Percentiles rank a stretch among this genome's conserved stretches.
phyloP scores from a whole-genome alignment of 78 protist genomes.

The Isochrysis galbana region DNA sequence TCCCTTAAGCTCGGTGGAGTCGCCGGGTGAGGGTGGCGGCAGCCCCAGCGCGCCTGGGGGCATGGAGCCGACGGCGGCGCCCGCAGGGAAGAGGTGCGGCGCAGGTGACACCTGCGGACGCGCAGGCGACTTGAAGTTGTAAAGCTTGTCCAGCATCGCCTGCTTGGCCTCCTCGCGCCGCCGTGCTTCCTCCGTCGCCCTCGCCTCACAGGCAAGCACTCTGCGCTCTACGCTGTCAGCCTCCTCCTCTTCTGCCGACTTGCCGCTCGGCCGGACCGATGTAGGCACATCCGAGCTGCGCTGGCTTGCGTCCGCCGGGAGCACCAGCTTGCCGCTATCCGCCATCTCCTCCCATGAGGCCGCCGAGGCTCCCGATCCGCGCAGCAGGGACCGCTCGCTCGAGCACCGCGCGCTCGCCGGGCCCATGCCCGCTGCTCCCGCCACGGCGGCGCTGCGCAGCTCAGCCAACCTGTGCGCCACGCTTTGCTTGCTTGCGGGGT shows the following conservation, averaged over 20 bases:
- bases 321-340: not conserved
- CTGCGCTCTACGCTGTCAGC: not conserved
- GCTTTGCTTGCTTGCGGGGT: too few species aligned
- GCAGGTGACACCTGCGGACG: too few species aligned
- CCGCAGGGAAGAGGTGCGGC: too few species aligned
- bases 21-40: too few species aligned
- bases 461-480: not conserved
- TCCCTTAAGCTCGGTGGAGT: too few species aligned
- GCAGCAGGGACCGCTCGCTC: not conserved
- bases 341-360: not conserved
- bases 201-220: not conserved
- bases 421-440: not conserved
- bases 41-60: too few species aligned
- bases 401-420: not conserved
- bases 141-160: not conserved
- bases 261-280: not conserved
- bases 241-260: not conserved
- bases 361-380: not conserved
- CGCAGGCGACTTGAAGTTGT: not conserved
- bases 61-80: too few species aligned
- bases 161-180: not conserved
- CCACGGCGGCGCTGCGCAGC: not conserved
- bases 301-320: not conserved
- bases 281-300: not conserved
- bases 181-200: not conserved